phyloP scores from a whole-genome alignment of 768 basidiomycete species.

The Kwoniella sp. region DNA sequence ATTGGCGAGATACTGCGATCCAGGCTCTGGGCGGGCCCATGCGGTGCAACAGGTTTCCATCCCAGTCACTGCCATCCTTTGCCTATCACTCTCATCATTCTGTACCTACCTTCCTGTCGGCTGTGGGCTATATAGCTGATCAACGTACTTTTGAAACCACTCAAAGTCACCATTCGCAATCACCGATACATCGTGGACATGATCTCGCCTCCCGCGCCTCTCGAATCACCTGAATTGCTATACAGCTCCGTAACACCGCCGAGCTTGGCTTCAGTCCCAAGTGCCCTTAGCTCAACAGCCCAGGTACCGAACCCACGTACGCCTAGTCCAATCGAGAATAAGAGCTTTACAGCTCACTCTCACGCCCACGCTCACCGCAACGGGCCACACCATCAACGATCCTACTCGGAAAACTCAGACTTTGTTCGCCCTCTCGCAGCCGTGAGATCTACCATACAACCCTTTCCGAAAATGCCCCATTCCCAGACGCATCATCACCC shows the following conservation, averaged over 20 bases:
- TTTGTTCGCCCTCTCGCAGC: slow-evolving; percentile 3
- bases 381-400: slow-evolving; percentile 9
- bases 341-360: neutral
- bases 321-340: neutral
- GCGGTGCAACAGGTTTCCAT: neutral
- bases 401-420: slow-evolving; percentile 14
- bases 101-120: neutral
- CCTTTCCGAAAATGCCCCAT: slow-evolving; percentile 11
- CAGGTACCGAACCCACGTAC: slow-evolving; percentile 13
- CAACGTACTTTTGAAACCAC: slow-evolving; percentile 2
- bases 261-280: slow-evolving; percentile 6
- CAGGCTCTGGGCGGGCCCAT: neutral
- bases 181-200: neutral
- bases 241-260: slow-evolving; percentile 8
- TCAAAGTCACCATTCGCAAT: neutral
- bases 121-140: neutral
- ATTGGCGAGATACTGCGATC: neutral
- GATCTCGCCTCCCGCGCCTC: slow-evolving; percentile 10
- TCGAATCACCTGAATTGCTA: slow-evolving; percentile 16
- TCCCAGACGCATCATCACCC: neutral
- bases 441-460: neutral
- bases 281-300: neutral
- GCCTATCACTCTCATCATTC: neutral
- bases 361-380: neutral
- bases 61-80: neutral